Percentiles rank a stretch among this genome's conserved stretches.
Evolutionary conservation across 2,329 filamentous ascomycete species (phyloP).

Genomic region (Phoma herbarum): DNA sequence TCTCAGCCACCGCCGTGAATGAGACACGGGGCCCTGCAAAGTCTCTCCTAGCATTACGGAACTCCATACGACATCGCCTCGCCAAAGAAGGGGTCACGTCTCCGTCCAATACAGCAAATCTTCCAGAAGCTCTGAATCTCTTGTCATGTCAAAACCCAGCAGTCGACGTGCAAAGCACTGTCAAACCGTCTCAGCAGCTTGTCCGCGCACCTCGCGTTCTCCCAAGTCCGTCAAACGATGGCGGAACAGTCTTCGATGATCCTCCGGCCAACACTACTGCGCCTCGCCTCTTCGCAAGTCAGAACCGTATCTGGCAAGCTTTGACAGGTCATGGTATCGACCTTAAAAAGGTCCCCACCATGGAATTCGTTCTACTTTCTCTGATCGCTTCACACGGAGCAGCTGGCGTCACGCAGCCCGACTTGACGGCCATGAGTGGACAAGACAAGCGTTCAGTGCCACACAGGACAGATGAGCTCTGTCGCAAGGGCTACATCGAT

Average conservation of each 20-base stretch:
- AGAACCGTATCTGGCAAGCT: slow-evolving; percentile 67
- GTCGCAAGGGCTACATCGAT: slow-evolving; percentile 67
- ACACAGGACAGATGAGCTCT: slow-evolving; percentile 65
- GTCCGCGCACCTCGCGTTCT: slow-evolving; percentile 25
- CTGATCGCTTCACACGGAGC: slow-evolving; percentile 65
- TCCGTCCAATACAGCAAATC: not conserved
- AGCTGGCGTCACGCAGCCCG: slow-evolving; percentile 66
- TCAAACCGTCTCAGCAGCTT: not conserved
- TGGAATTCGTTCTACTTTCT: slow-evolving; percentile 66
- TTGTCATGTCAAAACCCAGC: not conserved
- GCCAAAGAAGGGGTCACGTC: slow-evolving; percentile 15
- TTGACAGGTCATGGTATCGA: slow-evolving; percentile 68
- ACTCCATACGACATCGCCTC: slow-evolving; percentile 34
- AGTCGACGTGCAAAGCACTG: not conserved
- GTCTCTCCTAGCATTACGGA: slow-evolving; percentile 26
- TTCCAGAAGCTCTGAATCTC: not conserved
- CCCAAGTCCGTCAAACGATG: slow-evolving; percentile 15
- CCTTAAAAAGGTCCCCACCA: slow-evolving; percentile 59
- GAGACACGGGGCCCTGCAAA: slow-evolving; percentile 21
- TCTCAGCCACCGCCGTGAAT: not conserved
- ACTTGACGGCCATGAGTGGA: slow-evolving; percentile 62
- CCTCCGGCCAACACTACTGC: slow-evolving; percentile 29
- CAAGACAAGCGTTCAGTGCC: slow-evolving; percentile 73
- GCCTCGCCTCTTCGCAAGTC: slow-evolving; percentile 56
- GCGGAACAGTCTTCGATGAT: slow-evolving; percentile 39